Evolutionary conservation across 257 asterid genomes (phyloP).

Genomic region (Nicotiana otophora): DNA sequence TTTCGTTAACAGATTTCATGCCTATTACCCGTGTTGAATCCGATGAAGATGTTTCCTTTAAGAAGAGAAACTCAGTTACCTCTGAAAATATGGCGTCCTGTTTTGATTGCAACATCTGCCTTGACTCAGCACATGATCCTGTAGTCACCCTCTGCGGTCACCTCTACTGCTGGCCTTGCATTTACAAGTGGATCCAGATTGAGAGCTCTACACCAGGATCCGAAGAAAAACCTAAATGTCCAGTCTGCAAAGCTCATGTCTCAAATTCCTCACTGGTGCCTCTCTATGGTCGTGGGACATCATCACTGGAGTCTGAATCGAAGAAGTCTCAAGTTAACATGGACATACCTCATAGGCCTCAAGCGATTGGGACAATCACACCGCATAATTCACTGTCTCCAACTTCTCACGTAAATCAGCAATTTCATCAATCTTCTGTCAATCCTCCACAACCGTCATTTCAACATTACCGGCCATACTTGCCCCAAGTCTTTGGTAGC

Average conservation of each 20-base stretch:
- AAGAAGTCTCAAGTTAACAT: constrained; percentile 40
- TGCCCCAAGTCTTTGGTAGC: constrained; percentile 33
- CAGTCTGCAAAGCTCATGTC: constrained; percentile 67
- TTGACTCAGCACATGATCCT: constrained; percentile 76
- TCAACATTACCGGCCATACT: constrained; percentile 20
- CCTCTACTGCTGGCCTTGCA: constrained; percentile 94
- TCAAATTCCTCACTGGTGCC: constrained; percentile 69
- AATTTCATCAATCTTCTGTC: constrained; percentile 12
- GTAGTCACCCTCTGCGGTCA: constrained; percentile 88
- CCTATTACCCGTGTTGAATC: constrained; percentile 30
- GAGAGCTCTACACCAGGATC: constrained; percentile 50
- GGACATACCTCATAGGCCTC: constrained; percentile 66
- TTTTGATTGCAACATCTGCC: constrained; percentile 85
- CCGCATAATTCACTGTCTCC: constrained; percentile 25
- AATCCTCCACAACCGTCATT: constrained; percentile 1
- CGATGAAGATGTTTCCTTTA: constrained; percentile 32
- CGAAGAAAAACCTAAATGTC: constrained; percentile 55
- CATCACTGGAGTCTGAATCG: constrained; percentile 43
- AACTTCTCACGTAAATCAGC: constrained; percentile 29
- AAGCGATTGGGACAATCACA: constrained; percentile 36
- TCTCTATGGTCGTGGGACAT: constrained; percentile 66
- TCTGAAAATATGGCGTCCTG: constrained; percentile 45
- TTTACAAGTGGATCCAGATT: constrained; percentile 76
- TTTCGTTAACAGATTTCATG: constrained; percentile 47
- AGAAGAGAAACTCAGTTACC: constrained; percentile 30